A percentile compares a stretch with the other conserved stretches of the same genome.
Evolutionary conservation across 2,329 filamentous ascomycete genomes (phyloP).

Genomic region (Neobulgaria alba): DNA sequence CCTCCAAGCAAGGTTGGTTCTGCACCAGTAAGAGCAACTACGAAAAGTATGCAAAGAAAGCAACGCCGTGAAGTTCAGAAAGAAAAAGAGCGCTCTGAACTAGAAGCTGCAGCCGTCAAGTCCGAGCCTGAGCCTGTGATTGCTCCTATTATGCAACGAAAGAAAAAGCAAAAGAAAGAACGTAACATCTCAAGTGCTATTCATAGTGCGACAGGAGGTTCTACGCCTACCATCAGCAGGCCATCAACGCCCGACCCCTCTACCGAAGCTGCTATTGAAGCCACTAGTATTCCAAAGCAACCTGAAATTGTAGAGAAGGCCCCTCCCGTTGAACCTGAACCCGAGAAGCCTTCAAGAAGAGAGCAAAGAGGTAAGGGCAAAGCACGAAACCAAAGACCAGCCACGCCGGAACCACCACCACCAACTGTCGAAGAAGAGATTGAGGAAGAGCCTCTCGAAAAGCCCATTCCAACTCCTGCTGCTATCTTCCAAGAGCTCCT

Average conservation of each 20-base stretch:
- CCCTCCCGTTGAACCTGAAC: constrained; percentile 4
- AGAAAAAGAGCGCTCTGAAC: constrained; percentile 50
- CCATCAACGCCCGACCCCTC: constrained; percentile 20
- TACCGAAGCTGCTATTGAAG: neutral
- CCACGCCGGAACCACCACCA: constrained; percentile 8
- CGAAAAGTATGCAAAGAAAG: constrained; percentile 73
- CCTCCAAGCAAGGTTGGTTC: constrained; percentile 58
- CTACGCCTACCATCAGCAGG: constrained; percentile 22
- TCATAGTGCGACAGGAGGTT: constrained; percentile 25
- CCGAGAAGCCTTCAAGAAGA: constrained; percentile 11
- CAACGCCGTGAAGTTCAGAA: constrained; percentile 60
- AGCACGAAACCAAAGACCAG: constrained; percentile 16
- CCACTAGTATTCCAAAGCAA: neutral
- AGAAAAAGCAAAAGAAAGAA: constrained; percentile 81
- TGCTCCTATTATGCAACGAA: constrained; percentile 68
- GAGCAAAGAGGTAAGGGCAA: constrained; percentile 21
- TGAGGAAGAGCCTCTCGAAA: constrained; percentile 24
- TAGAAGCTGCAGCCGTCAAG: constrained; percentile 40
- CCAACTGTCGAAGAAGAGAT: constrained; percentile 9
- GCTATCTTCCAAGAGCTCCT: constrained; percentile 33
- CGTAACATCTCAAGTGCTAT: constrained; percentile 30
- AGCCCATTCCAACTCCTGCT: constrained; percentile 24
- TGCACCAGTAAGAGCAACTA: constrained; percentile 59
- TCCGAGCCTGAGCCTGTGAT: constrained; percentile 37
- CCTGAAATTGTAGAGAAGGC: constrained; percentile 9